A percentile compares a stretch with the other conserved stretches of the same genome.
Conservation (phyloP, 768 basidiomycete species). For the Russula griseocarnosa region DNA sequence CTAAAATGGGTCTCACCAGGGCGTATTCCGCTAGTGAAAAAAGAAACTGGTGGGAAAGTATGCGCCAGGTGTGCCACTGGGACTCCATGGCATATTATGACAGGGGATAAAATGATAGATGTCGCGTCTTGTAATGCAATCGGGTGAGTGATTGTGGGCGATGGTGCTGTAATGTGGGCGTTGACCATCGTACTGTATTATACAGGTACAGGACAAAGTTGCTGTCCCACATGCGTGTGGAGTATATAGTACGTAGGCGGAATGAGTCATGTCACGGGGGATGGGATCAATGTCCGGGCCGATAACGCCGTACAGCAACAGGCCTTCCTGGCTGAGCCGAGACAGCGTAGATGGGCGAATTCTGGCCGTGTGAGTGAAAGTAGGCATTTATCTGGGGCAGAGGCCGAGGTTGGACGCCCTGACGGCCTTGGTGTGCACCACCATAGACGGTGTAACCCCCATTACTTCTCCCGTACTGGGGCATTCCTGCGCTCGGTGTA, state of each 20-base stretch:
- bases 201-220: background rate
- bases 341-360: background rate
- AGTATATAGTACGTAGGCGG: too few species aligned
- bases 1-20: background rate
- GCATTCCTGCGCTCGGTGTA: conserved; percentile 17
- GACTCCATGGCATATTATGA: background rate
- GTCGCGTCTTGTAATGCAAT: background rate
- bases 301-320: background rate
- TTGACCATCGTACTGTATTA: background rate
- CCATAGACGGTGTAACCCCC: conserved; percentile 9
- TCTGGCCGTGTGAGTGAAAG: background rate
- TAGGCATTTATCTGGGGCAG: background rate
- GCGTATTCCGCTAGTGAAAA: too few species aligned
- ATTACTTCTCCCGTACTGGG: conserved; percentile 5
- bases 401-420: background rate
- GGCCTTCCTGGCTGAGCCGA: conserved; percentile 1
- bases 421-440: background rate
- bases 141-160: background rate
- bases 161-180: background rate
- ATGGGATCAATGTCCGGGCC: conserved; percentile 3
- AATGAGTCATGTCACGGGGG: background rate
- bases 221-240: background rate
- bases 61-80: background rate
- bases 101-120: background rate
- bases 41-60: too few species aligned